Percentiles rank a stretch among this genome's conserved stretches.
Evolutionary conservation across 441 rosid genomes (phyloP).

Genomic region (Rhodomyrtus psidioides): DNA sequence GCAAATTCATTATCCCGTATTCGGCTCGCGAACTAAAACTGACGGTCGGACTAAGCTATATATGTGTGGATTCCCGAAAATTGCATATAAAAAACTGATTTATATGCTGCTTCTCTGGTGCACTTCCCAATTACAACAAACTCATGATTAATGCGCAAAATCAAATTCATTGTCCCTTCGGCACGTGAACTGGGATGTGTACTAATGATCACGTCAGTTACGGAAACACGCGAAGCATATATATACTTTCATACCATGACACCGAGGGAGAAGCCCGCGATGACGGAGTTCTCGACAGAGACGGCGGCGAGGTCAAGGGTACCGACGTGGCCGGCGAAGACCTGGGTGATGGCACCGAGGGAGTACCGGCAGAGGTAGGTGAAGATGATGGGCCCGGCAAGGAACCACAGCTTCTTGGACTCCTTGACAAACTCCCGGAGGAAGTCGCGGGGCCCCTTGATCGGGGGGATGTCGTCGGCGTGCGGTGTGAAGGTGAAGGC

Average conservation of each 20-base stretch:
- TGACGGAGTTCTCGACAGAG: slow-evolving; percentile 47
- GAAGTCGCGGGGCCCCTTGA: slow-evolving; percentile 16
- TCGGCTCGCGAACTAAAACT: background rate
- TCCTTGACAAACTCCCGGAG: slow-evolving; percentile 22
- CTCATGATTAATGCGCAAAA: background rate
- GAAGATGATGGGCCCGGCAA: slow-evolving; percentile 47
- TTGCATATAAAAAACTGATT: background rate
- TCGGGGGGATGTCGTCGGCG: slow-evolving; percentile 30
- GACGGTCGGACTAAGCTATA: background rate
- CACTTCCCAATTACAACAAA: background rate
- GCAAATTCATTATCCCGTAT: background rate
- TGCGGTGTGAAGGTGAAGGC: slow-evolving; percentile 8
- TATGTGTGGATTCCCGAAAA: background rate
- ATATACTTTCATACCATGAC: slow-evolving; percentile 15
- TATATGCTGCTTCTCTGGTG: background rate
- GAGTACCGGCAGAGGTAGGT: slow-evolving; percentile 33
- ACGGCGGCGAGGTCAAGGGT: slow-evolving; percentile 43
- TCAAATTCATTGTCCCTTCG: background rate
- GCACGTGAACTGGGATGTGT: no score
- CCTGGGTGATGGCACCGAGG: slow-evolving; percentile 47
- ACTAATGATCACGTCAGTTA: background rate
- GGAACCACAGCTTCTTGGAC: slow-evolving; percentile 35
- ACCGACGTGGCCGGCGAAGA: slow-evolving; percentile 37
- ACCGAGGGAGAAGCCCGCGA: slow-evolving; percentile 53
- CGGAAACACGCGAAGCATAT: background rate